Evolutionary conservation across 352 stramenopile species (phyloP).

Genomic region (Bremia lactucae): DNA sequence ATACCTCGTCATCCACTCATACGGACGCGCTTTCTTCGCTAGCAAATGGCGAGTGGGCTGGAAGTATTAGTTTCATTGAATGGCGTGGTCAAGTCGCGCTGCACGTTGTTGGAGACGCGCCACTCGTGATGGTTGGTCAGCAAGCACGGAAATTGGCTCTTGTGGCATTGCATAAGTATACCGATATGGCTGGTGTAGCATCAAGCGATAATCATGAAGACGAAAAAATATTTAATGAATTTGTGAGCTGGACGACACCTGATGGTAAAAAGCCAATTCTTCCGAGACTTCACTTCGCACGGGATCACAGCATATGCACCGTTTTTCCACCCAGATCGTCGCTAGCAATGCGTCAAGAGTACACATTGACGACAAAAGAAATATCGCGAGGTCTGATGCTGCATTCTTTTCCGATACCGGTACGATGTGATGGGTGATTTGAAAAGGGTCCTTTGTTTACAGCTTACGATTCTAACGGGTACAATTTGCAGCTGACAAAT

Average conservation of each 20-base stretch:
- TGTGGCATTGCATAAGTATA: conserved; percentile 46
- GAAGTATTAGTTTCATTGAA: conserved; percentile 80
- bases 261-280: conserved; percentile 59
- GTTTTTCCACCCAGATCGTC: conserved; percentile 43
- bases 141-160: conserved; percentile 70
- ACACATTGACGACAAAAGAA: conserved; percentile 74
- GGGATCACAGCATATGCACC: conserved; percentile 57
- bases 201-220: conserved; percentile 42
- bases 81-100: conserved; percentile 72
- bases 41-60: conserved; percentile 55
- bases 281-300: conserved; percentile 62
- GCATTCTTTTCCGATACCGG: conserved; percentile 72
- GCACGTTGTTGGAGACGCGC: conserved; percentile 58
- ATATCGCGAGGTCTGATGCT: conserved; percentile 73
- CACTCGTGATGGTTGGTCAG: conserved; percentile 69
- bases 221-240: conserved; percentile 77
- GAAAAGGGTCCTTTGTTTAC: not conserved
- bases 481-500: conserved; percentile 31
- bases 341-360: conserved; percentile 69
- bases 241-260: conserved; percentile 62
- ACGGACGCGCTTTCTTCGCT: conserved; percentile 33
- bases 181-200: conserved; percentile 11
- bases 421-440: conserved; percentile 9
- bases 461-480: conserved; percentile 4
- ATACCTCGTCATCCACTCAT: conserved; percentile 14